These are phyloP conservation scores for Talaromyces ruber DNA, from an alignment of 495 filamentous ascomycete genomes.

Conservation along the genomic window DNA sequence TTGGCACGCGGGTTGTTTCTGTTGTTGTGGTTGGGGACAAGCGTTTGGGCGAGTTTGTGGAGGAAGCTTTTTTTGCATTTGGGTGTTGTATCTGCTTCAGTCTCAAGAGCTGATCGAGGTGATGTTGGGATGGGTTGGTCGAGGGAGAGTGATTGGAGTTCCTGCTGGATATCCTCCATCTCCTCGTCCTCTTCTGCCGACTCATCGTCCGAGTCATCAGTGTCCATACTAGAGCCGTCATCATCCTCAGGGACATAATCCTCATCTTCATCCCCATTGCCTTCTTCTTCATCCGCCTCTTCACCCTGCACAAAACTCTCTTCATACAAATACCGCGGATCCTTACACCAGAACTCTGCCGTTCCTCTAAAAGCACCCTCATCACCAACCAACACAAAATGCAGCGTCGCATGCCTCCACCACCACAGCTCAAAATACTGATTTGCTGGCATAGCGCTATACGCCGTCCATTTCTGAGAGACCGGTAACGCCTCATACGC, in stretches of 20 bases:
- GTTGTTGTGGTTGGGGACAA: too few species aligned
- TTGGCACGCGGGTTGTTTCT: neutral
- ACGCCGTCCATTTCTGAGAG: neutral
- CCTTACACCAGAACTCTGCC: neutral
- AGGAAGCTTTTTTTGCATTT: neutral
- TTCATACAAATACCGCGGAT: slow-evolving; percentile 2
- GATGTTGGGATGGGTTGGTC: neutral
- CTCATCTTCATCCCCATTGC: neutral
- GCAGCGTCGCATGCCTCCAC: neutral
- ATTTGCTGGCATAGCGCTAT: neutral
- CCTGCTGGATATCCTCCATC: neutral
- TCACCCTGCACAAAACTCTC: slow-evolving; percentile 2
- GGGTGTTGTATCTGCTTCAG: neutral
- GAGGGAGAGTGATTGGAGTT: neutral
- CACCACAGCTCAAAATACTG: slow-evolving; percentile 2
- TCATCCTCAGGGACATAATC: neutral
- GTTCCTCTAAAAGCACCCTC: neutral
- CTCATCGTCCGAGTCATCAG: neutral
- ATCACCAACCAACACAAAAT: neutral
- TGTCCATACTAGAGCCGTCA: neutral
- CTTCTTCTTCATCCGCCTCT: slow-evolving; percentile 17
- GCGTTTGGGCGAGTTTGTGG: neutral
- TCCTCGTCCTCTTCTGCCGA: neutral
- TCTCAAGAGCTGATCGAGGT: neutral
- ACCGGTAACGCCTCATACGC: neutral